Percentiles rank a stretch among this genome's conserved stretches.
Evolutionary conservation across 495 filamentous ascomycete species (phyloP).

Genomic region (Penicillium roqueforti): DNA sequence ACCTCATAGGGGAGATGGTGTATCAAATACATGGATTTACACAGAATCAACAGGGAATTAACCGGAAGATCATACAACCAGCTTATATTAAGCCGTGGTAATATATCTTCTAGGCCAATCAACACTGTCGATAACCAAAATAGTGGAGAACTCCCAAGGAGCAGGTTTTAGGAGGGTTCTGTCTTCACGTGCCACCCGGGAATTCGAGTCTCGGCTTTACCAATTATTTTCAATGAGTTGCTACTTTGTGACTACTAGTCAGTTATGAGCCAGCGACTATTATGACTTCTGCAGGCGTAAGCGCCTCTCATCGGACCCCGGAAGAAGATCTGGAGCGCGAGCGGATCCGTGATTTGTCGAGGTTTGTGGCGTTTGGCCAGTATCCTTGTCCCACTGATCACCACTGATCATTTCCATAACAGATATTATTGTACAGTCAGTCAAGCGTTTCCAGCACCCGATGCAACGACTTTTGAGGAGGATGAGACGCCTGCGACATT

Average conservation of each 20-base stretch:
- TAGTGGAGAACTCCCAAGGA: not conserved
- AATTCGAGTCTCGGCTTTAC: not conserved
- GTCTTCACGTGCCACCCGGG: not conserved
- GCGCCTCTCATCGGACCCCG: constrained; percentile 11
- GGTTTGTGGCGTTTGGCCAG: constrained; percentile 5
- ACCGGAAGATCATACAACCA: too few species aligned
- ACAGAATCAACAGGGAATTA: too few species aligned
- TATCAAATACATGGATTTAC: too few species aligned
- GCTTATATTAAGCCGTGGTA: too few species aligned
- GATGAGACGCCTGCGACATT: constrained; percentile 1
- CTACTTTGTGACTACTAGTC: not conserved
- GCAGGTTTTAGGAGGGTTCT: not conserved
- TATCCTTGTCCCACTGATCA: not conserved
- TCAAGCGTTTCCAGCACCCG: constrained; percentile 1
- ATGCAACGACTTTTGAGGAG: not conserved
- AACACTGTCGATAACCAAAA: not conserved
- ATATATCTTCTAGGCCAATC: too few species aligned
- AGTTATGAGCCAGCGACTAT: not conserved
- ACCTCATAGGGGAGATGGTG: too few species aligned
- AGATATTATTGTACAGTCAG: constrained; percentile 34
- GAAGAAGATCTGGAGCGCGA: constrained; percentile 18
- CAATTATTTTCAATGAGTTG: not conserved
- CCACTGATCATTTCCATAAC: not conserved
- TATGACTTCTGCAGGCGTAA: constrained; percentile 14
- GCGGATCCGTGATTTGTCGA: constrained; percentile 22